Conservation (phyloP, 2,329 filamentous ascomycete genomes). For the Ophiostoma fasciatum region DNA sequence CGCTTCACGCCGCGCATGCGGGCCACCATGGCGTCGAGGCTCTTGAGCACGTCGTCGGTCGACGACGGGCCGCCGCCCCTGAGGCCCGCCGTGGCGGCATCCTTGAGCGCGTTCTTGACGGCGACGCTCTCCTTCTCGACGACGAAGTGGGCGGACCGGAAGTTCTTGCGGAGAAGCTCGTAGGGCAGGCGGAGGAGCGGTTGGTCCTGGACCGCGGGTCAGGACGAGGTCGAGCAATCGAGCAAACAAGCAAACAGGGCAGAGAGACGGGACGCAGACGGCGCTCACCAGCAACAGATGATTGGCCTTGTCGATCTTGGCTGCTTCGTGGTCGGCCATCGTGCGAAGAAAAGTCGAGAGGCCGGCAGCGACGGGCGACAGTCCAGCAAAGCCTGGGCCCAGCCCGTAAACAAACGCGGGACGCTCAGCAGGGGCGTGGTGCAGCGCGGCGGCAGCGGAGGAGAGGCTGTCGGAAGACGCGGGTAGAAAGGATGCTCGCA, state of each 20-base stretch:
- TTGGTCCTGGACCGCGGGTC: slow-evolving; percentile 54
- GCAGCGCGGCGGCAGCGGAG: no score
- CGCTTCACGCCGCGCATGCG: slow-evolving; percentile 78
- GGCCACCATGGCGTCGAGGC: slow-evolving; percentile 70
- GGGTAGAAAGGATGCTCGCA: no score
- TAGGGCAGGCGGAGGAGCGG: slow-evolving; percentile 83
- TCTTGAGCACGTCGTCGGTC: slow-evolving; percentile 59
- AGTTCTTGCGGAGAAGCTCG: slow-evolving; percentile 86
- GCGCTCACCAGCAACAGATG: slow-evolving; percentile 56
- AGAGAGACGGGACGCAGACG: slow-evolving; percentile 15
- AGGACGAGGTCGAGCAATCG: background rate
- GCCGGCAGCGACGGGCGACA: no score
- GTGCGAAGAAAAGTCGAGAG: no score
- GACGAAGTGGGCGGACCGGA: slow-evolving; percentile 67
- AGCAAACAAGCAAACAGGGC: background rate
- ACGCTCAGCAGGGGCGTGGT: no score
- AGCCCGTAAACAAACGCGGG: no score
- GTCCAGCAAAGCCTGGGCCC: no score
- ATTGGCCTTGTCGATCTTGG: slow-evolving; percentile 57
- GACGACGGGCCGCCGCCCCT: slow-evolving; percentile 43
- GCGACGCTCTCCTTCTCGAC: slow-evolving; percentile 57
- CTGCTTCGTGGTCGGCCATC: slow-evolving; percentile 49
- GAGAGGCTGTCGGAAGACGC: no score
- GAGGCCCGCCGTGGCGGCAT: slow-evolving; percentile 51
- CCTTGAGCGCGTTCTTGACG: slow-evolving; percentile 45